Evolutionary conservation across 169 alveolate species (phyloP).

Genomic region (Plasmodium fragile): DNA sequence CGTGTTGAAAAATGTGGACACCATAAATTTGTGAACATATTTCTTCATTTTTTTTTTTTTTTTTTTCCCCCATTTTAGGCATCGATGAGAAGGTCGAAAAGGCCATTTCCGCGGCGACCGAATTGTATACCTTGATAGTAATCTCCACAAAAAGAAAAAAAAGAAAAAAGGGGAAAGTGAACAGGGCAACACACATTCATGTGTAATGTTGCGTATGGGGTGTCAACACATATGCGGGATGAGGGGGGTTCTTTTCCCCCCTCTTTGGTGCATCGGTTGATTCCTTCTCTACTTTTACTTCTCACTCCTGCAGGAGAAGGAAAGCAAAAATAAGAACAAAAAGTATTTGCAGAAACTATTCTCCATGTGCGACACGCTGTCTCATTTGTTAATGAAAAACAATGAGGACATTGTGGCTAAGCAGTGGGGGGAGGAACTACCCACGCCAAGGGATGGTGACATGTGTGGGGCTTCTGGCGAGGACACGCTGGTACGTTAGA

Average conservation of each 20-base stretch:
- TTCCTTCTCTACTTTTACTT: neutral
- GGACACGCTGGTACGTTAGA: neutral
- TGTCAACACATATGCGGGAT: neutral
- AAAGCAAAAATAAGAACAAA: slow-evolving; percentile 5
- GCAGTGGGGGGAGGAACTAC: neutral
- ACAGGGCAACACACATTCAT: neutral
- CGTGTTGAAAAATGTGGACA: neutral
- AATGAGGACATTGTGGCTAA: neutral
- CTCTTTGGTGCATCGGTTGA: neutral
- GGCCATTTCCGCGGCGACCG: slow-evolving; percentile 12
- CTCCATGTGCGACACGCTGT: slow-evolving; percentile 18
- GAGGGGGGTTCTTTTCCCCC: neutral
- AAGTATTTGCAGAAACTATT: slow-evolving; percentile 24
- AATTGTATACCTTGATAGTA: slow-evolving; percentile 39
- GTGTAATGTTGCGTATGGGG: neutral
- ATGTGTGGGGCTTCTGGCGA: neutral
- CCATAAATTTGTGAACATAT: neutral
- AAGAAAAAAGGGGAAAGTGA: neutral
- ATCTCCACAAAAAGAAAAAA: neutral
- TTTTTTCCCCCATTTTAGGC: neutral
- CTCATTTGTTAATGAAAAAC: slow-evolving; percentile 20
- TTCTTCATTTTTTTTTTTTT: neutral
- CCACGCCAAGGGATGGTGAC: neutral
- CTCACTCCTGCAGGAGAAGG: slow-evolving; percentile 13
- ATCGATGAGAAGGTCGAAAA: slow-evolving; percentile 32